Percentiles rank a stretch among this genome's conserved stretches.
phyloP scores from a whole-genome alignment of 2,329 filamentous ascomycete genomes.

The Talaromyces sp. region DNA sequence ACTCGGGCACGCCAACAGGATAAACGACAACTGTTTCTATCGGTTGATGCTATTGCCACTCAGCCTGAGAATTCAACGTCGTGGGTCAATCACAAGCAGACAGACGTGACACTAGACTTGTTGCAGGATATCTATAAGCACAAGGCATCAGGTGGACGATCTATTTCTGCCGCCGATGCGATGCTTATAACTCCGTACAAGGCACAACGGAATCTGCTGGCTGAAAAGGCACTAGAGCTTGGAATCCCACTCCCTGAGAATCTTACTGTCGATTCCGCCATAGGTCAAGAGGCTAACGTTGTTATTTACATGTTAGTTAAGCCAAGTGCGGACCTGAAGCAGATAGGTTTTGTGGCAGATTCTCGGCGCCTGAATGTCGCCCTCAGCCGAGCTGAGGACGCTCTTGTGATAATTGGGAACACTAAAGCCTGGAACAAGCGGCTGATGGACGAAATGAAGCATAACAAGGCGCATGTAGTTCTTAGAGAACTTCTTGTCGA shows the following conservation, averaged over 20 bases:
- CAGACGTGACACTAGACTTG: too few species aligned
- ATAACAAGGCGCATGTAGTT: neutral
- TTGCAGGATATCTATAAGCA: too few species aligned
- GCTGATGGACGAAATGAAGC: neutral
- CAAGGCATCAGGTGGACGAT: too few species aligned
- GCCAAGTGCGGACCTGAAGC: neutral
- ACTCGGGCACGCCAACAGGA: neutral
- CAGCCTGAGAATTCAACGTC: too few species aligned
- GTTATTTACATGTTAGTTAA: slow-evolving; percentile 9
- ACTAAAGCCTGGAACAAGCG: neutral
- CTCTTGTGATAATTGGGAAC: neutral
- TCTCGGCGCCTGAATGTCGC: slow-evolving; percentile 1
- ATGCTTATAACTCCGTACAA: too few species aligned
- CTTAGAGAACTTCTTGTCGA: neutral
- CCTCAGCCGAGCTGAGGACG: slow-evolving; percentile 2
- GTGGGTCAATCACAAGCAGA: too few species aligned
- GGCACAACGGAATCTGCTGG: neutral
- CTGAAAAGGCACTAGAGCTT: neutral
- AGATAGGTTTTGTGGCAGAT: slow-evolving; percentile 5
- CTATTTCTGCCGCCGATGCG: too few species aligned
- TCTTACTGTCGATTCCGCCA: slow-evolving; percentile 4
- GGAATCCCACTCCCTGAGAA: neutral
- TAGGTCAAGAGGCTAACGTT: slow-evolving; percentile 7
- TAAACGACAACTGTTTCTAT: too few species aligned
- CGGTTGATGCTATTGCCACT: too few species aligned